phyloP scores from a whole-genome alignment of 148 eudicot species.

The Nepenthes mirabilis region DNA sequence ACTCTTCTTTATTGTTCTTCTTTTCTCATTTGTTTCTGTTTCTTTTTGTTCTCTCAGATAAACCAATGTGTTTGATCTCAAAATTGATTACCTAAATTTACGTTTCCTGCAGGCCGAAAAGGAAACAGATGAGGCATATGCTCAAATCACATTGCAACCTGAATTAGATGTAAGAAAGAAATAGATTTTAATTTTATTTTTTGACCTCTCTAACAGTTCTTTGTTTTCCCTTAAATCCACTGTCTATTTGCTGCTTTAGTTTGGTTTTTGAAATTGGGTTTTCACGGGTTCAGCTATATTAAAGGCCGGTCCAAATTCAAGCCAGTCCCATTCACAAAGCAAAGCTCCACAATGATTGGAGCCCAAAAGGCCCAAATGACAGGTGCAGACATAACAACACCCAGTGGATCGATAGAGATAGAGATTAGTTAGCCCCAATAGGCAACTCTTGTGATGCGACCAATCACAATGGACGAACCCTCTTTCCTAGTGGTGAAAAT shows the following conservation, averaged over 20 bases:
- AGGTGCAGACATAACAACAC: too few relatives aligned
- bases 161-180: conserved; percentile 51
- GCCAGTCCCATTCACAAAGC: too few relatives aligned
- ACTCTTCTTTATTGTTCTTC: not conserved
- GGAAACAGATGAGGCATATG: conserved; percentile 94
- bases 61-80: not conserved
- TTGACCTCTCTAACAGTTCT: not conserved
- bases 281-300: not conserved
- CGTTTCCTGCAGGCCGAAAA: conserved; percentile 67
- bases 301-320: too few relatives aligned
- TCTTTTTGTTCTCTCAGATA: not conserved
- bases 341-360: too few relatives aligned
- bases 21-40: conserved; percentile 1
- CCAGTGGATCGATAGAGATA: too few relatives aligned
- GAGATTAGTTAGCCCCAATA: too few relatives aligned
- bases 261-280: conserved; percentile 1
- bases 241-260: not conserved
- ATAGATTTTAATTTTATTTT: not conserved
- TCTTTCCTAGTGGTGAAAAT: too few relatives aligned
- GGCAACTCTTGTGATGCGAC: too few relatives aligned
- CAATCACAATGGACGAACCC: too few relatives aligned
- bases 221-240: not conserved
- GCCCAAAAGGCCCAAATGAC: too few relatives aligned
- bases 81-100: conserved; percentile 4
- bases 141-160: conserved; percentile 77